These are phyloP conservation scores for Thermochaetoides thermophila DNA, from an alignment of 495 filamentous ascomycete genomes.

Conservation along the genomic window DNA sequence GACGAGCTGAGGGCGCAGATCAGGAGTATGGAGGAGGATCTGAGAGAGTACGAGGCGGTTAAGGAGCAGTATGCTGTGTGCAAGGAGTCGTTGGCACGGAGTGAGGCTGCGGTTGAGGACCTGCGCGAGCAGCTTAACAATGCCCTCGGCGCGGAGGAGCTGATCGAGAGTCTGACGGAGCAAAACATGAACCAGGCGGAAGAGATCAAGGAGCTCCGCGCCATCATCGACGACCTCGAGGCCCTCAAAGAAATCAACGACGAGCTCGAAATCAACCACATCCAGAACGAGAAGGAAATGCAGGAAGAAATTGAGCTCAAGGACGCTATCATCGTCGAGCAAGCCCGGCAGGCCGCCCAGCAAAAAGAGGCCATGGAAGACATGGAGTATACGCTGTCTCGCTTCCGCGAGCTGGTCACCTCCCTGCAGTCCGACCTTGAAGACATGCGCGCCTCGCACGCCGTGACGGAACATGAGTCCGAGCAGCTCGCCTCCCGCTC, in stretches of 20 bases:
- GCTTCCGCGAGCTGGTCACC: slow-evolving; percentile 78
- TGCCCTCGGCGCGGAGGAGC: slow-evolving; percentile 72
- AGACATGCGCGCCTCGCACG: slow-evolving; percentile 79
- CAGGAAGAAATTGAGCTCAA: slow-evolving; percentile 82
- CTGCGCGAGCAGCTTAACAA: slow-evolving; percentile 82
- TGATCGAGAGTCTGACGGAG: slow-evolving; percentile 84
- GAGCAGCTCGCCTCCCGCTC: slow-evolving; percentile 74
- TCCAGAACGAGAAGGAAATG: slow-evolving; percentile 84
- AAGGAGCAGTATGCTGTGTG: slow-evolving; percentile 57
- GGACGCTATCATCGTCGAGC: slow-evolving; percentile 63
- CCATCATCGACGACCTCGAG: slow-evolving; percentile 71
- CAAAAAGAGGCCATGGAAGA: slow-evolving; percentile 72
- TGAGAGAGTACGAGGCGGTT: slow-evolving; percentile 52
- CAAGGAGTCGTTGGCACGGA: slow-evolving; percentile 54
- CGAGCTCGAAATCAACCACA: slow-evolving; percentile 84
- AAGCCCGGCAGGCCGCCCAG: slow-evolving; percentile 43
- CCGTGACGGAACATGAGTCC: slow-evolving; percentile 82
- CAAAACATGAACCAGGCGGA: slow-evolving; percentile 70
- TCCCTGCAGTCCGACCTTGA: slow-evolving; percentile 77
- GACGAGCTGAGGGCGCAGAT: slow-evolving; percentile 64
- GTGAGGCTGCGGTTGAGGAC: slow-evolving; percentile 70
- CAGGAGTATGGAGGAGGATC: slow-evolving; percentile 61
- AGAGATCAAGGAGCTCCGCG: slow-evolving; percentile 66
- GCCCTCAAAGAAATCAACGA: slow-evolving; percentile 81
- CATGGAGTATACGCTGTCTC: slow-evolving; percentile 72